Evolutionary conservation across 129 eudicot species (phyloP).

Genomic region (Rutidosis leptorrhynchoides): DNA sequence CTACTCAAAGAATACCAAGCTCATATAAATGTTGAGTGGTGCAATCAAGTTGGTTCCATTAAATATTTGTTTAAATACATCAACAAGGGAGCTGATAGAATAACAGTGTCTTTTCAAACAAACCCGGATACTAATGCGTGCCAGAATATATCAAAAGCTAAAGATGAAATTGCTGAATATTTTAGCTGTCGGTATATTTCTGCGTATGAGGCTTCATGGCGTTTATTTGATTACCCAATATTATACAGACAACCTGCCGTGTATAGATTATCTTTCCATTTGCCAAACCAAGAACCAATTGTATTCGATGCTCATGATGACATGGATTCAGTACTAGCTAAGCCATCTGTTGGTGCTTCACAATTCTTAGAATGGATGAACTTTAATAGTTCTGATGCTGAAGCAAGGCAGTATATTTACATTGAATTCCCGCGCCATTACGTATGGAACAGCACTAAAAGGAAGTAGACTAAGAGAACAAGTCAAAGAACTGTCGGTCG

Average conservation of each 20-base stretch:
- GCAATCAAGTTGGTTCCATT: not conserved
- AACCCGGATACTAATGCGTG: not conserved
- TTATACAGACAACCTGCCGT: not conserved
- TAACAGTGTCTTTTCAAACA: not conserved
- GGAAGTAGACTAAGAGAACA: not conserved
- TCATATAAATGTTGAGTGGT: not conserved
- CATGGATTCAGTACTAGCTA: not conserved
- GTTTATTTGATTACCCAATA: not conserved
- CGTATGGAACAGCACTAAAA: not conserved
- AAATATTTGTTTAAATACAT: not conserved
- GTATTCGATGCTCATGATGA: not conserved
- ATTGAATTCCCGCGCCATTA: not conserved
- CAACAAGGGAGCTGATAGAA: not conserved
- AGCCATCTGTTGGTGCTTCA: not conserved
- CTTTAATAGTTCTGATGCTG: not conserved
- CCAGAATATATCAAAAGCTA: fast-evolving
- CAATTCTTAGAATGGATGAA: not conserved
- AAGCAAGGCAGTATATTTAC: not conserved
- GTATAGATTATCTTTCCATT: not conserved
- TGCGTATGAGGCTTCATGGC: not conserved
- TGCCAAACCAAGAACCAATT: not conserved
- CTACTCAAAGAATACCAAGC: not conserved
- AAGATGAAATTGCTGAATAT: not conserved
- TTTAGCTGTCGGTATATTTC: not conserved
- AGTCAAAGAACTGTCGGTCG: not conserved